Evolutionary conservation across 768 basidiomycete species (phyloP), one percentile per base, ranked within the genome.

Genomic region (Lactarius akahatsu): DNA sequence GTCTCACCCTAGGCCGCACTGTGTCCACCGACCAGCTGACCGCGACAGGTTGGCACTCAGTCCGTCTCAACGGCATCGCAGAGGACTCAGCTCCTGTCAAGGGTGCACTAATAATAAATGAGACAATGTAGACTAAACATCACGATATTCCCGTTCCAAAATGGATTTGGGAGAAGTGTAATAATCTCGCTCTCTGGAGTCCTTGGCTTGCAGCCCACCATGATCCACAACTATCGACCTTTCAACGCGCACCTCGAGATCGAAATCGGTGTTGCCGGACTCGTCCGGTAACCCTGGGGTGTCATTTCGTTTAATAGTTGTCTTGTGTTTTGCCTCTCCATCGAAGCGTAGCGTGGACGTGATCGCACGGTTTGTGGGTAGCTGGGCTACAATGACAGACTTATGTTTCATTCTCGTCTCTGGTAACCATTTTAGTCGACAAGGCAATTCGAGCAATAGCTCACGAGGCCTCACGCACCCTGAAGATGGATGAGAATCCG

Each of bases 401-500:
- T 45, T 6, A 3, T 56, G 68, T n/a, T 67, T 71, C 16, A 58
- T 70, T 15, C 71, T 67, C 9, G 67, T 72, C 43, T 73, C 74
- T 74, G 61, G 13, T 10, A 16, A 36, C 7, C 36, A 6, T 13
- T 56, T 43, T n/a, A 16, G 57, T 50, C 28, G 43, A 32, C n/a
- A 18, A 30, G 23, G 3, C 23, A 7, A 38, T 16, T 40, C 13
- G 18, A 16, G 50, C n/a, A 4, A 30, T 52, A 10, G 45, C 28
- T 32, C 20, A 64, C 73, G 63, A 67, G 76, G 77, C 73, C 28
- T 32, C 18, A 64, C 74, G 63, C 67, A 77, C 77, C 73, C 26
- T 73, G 75, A 15, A 77, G 69, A 47, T 77, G 76, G 54, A 76
- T 74, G 59, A 78, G 72, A 65, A 78, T 72, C 10, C 74, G 72